Percentiles rank a stretch among this genome's conserved stretches.
Conservation (phyloP, 352 stramenopile genomes). For the Peronospora tabacina region DNA sequence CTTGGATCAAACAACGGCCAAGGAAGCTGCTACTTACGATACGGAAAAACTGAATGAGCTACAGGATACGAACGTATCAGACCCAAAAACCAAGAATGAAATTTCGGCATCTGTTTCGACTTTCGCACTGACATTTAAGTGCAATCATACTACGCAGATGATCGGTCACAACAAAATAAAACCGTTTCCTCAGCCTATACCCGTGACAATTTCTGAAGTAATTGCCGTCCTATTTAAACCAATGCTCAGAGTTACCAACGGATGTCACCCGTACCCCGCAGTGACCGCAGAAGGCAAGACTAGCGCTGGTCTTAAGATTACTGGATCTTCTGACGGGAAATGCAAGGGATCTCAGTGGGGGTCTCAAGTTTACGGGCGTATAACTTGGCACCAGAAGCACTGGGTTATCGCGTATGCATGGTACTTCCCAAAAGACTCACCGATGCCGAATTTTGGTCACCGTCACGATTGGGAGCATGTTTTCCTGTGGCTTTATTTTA, state of each 20-base stretch:
- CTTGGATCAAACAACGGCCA: too few species aligned
- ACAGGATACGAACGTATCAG: too few species aligned
- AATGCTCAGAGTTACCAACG: conserved; percentile 7
- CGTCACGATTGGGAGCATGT: conserved; percentile 43
- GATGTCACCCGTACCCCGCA: conserved; percentile 17
- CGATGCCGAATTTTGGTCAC: conserved; percentile 25
- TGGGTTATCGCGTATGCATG: conserved; percentile 34
- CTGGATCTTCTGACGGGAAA: conserved; percentile 1
- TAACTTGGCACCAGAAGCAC: background rate
- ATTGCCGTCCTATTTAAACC: conserved; percentile 13
- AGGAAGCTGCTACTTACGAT: too few species aligned
- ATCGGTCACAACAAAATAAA: conserved; percentile 16
- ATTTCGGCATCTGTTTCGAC: too few species aligned
- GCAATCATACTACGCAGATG: too few species aligned
- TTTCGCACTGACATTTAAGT: too few species aligned
- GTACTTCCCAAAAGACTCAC: conserved; percentile 44
- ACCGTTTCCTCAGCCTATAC: conserved; percentile 10
- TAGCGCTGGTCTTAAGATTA: conserved; percentile 9
- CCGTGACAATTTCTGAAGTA: conserved; percentile 14
- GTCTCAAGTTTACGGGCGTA: conserved; percentile 15
- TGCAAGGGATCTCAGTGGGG: conserved; percentile 15
- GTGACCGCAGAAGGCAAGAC: conserved; percentile 11
- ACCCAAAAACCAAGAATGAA: too few species aligned
- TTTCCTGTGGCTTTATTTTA: conserved; percentile 33
- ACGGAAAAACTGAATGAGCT: too few species aligned